These are phyloP conservation scores for Sedum album DNA, from an alignment of 164 flowering plant genomes.

Conservation along the genomic window DNA sequence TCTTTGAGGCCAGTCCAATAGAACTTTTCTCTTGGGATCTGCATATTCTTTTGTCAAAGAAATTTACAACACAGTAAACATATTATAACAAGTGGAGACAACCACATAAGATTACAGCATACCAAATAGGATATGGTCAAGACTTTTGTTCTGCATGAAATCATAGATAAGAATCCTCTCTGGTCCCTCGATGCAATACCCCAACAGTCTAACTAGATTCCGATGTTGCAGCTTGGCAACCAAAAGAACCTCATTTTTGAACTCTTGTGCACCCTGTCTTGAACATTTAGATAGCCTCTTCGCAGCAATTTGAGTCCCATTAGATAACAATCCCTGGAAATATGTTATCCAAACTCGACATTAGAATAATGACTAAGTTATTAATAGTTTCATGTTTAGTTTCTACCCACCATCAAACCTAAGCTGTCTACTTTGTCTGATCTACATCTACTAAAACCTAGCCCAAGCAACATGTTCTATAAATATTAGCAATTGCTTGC, in stretches of 20 bases:
- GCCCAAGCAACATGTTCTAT: too few relatives aligned
- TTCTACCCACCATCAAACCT: neutral
- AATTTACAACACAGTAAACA: neutral
- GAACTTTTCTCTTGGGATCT: constrained; percentile 22
- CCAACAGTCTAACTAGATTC: constrained; percentile 21
- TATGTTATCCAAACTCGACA: neutral
- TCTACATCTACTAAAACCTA: too few relatives aligned
- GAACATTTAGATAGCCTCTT: constrained; percentile 33
- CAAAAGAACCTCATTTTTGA: constrained; percentile 22
- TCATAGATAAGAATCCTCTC: constrained; percentile 37
- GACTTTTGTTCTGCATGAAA: constrained; percentile 32
- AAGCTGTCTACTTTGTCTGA: too few relatives aligned
- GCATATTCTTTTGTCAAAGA: neutral
- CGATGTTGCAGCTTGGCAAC: constrained; percentile 28
- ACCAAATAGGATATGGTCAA: constrained; percentile 31
- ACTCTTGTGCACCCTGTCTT: constrained; percentile 28
- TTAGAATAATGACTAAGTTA: neutral
- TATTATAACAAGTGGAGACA: neutral
- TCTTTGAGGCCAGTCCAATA: constrained; percentile 36
- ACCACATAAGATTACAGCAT: neutral
- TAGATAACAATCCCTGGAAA: neutral
- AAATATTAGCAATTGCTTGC: too few relatives aligned
- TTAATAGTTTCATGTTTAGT: too few relatives aligned
- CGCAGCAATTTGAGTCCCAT: constrained; percentile 24
- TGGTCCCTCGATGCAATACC: constrained; percentile 23